Base-by-base conservation (phyloP, 1,284 basidiomycete species). In the Pseudozyma pruni region DNA sequence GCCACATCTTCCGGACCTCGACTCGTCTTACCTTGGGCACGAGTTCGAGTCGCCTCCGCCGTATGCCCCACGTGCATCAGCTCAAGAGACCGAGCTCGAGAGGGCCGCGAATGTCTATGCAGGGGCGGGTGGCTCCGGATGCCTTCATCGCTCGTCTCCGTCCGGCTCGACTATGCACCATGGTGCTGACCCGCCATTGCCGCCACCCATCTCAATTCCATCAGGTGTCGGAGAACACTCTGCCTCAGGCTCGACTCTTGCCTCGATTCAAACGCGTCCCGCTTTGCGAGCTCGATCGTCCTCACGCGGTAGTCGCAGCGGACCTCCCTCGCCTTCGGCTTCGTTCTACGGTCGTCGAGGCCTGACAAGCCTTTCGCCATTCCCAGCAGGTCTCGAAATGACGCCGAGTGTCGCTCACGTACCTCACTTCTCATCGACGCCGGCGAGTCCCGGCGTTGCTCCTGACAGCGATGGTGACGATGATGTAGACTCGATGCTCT, bases 41-140 rank as follows among this genome's bases (percentile, higher is more conserved):
- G 62, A 71, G 4, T 64, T 66, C 33, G 68, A 71, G 16, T 66
- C 68, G 23, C 68, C 68, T 19, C 68, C 68, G 16, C 68, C 68
- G 0, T 71, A 71, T 35, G 62, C 61, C 8, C 68, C 68, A 4
- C 47, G 58, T 1, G 68, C 68, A 13, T 60, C 61, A 10, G 62
- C 50, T 4, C 37, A 33, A 25, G 68, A 71, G 43, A 66, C 61
- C 4, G 57, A 71, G 29, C 46, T 71, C 16, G 68, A 66, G 20
- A 41, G 68, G 11, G 68, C 61, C 3, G 37, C 45, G 17, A 43
- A 57, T 31, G 34, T 69, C 38, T 31, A 34, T 33, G 29, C 8
- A 7, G 5, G 22, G 10, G 10, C 41, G 4, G 22, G 29, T 6
- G 23, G 20, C 7, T 25, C 34, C 1, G 19, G 8, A 2, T 19